A percentile compares a stretch with the other conserved stretches of the same genome.
These are phyloP conservation scores for Monoraphidium neglectum DNA, from an alignment of 139 green algal species.

Conservation along the genomic window DNA sequence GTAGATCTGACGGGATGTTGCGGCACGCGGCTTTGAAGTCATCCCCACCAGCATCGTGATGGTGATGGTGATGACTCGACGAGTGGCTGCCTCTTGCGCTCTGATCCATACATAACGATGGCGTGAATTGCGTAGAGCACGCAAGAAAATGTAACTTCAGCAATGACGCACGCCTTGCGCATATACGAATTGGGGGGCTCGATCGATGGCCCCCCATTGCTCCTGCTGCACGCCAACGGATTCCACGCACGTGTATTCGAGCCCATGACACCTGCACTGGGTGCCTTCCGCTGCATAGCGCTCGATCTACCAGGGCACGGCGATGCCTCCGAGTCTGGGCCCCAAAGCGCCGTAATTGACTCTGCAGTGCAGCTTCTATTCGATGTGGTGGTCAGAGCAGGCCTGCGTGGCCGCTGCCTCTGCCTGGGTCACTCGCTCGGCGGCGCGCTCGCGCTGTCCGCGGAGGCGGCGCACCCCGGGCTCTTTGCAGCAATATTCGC, in stretches of 20 bases:
- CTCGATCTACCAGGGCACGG: constrained; percentile 36
- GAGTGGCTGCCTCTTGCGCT: no score
- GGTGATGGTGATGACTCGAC: no score
- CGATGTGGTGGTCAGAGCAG: background rate
- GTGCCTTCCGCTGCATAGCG: constrained; percentile 29
- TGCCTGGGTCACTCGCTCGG: constrained; percentile 44
- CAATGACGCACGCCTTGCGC: no score
- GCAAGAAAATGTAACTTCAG: no score
- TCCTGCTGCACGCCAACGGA: constrained; percentile 41
- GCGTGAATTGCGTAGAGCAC: no score
- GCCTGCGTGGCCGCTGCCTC: constrained; percentile 29
- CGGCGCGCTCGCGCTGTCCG: constrained; percentile 11
- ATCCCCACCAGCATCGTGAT: no score
- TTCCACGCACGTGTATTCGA: constrained; percentile 23
- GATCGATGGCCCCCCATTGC: constrained; percentile 21
- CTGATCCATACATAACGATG: no score
- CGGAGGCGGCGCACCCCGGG: constrained; percentile 23
- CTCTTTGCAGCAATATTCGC: constrained; percentile 28
- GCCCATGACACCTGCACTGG: constrained; percentile 10
- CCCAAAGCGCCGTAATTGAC: background rate
- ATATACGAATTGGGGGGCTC: constrained; percentile 19
- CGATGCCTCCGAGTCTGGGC: background rate
- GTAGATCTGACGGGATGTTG: no score
- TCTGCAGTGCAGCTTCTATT: background rate
- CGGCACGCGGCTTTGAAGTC: no score